Conservation (phyloP, 176 grass and related monocot species). For the Ananas comosus region DNA sequence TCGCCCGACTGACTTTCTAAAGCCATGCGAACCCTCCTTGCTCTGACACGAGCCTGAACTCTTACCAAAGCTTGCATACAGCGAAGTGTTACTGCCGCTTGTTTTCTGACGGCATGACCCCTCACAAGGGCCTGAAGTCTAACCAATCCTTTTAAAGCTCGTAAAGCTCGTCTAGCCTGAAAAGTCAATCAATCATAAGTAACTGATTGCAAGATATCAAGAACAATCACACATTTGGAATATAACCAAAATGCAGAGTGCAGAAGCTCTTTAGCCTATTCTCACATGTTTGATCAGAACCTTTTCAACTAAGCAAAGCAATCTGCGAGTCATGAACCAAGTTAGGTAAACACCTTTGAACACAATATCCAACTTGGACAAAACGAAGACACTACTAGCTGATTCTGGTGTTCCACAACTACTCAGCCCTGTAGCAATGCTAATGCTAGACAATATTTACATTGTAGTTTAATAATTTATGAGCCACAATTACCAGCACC, state of each 20-base stretch:
- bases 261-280: background rate
- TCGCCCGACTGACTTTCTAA: slow-evolving; percentile 40
- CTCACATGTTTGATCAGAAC: too few relatives aligned
- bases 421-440: too few relatives aligned
- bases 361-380: too few relatives aligned
- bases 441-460: too few relatives aligned
- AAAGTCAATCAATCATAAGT: background rate
- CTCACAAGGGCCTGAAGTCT: slow-evolving; percentile 88
- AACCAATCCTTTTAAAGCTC: slow-evolving; percentile 73
- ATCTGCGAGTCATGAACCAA: too few relatives aligned
- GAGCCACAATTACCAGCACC: background rate
- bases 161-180: slow-evolving; percentile 77
- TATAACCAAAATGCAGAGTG: background rate
- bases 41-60: slow-evolving; percentile 76
- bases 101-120: slow-evolving; percentile 56
- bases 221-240: slow-evolving; percentile 5
- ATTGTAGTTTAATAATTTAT: background rate
- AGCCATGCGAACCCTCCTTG: slow-evolving; percentile 32
- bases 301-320: too few relatives aligned
- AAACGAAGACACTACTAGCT: too few relatives aligned
- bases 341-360: too few relatives aligned
- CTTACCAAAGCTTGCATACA: slow-evolving; percentile 79
- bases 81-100: slow-evolving; percentile 72
- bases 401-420: too few relatives aligned
- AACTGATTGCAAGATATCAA: background rate